phyloP scores from a whole-genome alignment of 495 filamentous ascomycete genomes.

The Penicillium crystallinum region DNA sequence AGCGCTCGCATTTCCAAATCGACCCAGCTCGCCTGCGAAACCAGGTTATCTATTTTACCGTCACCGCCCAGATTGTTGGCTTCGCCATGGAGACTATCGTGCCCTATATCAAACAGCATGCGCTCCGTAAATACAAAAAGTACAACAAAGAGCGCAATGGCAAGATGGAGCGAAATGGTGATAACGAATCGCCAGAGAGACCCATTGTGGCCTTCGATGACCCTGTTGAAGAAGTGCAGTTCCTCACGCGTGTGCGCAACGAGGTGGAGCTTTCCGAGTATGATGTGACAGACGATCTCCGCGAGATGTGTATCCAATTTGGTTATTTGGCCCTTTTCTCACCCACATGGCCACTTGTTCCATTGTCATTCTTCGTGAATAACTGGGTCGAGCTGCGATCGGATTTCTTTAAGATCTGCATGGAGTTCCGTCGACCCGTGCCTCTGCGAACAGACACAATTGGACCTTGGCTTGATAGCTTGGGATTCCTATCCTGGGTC shows the following conservation, averaged over 20 bases:
- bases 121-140: slow-evolving; percentile 68
- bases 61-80: slow-evolving; percentile 89
- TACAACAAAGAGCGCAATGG: slow-evolving; percentile 32
- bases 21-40: slow-evolving; percentile 80
- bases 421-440: slow-evolving; percentile 81
- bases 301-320: slow-evolving; percentile 95
- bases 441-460: slow-evolving; percentile 88
- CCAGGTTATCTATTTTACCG: slow-evolving; percentile 95
- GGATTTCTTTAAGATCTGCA: slow-evolving; percentile 91
- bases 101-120: slow-evolving; percentile 73
- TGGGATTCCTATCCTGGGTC: slow-evolving; percentile 87
- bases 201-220: slow-evolving; percentile 38
- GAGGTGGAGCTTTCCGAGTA: slow-evolving; percentile 85
- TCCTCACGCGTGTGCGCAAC: slow-evolving; percentile 73
- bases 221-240: slow-evolving; percentile 65
- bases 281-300: slow-evolving; percentile 79
- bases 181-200: slow-evolving; percentile 25
- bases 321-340: slow-evolving; percentile 94
- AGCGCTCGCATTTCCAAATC: slow-evolving; percentile 65
- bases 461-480: slow-evolving; percentile 84
- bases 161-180: slow-evolving; percentile 20
- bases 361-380: slow-evolving; percentile 85
- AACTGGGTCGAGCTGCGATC: slow-evolving; percentile 95
- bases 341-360: slow-evolving; percentile 85
- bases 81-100: slow-evolving; percentile 82